Base-by-base conservation (phyloP, 2,329 filamentous ascomycete species). In the Coniella lustricola region DNA sequence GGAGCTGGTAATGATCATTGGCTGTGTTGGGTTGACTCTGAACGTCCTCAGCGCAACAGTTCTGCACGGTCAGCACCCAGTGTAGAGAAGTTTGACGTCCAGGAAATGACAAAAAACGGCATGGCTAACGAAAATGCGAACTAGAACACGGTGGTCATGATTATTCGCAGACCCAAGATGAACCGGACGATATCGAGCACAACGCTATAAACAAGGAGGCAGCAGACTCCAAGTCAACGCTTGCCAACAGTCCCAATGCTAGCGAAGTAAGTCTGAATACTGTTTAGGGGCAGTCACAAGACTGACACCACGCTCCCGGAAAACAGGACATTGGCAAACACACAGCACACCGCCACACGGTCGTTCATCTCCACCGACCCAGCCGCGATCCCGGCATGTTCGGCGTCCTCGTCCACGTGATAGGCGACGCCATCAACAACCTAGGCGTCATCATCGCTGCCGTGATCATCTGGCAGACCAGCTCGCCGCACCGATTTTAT, bases 391-490 rank as follows among this genome's bases (percentile, higher is more conserved):
- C 90, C n/a, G 84, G 81, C 10, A 83, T 87, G 71, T 67, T 85
- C 53, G 85, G 82, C 1, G 84, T 87, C 1, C 59, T 90, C 10
- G 65, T 87, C 13, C 86, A 90, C 57, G 76, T 90, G 21, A 58
- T 86, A 3, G 82, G 84, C 29, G 86, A 90, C 58, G 83, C 84
- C 4, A 71, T 85, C 54, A 90, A 89, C 66, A 90, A 90, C 56
- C 63, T 89, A 10, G 85, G 84, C 9, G 85, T 90, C 51, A 87
- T 89, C 42, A 68, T 83, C 32, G 77, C 84, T 1, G 84, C 82
- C 0, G 58, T 83, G 2, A 71, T 87, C 29, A 84, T 90, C 61
- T 88, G 84, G 85, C 69, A 81, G 49, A 70, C 75, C 0, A 60
- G 73, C 25, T 79, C 75, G 25, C 68, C 76, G 1, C 70, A 64